Percentiles rank a stretch among this genome's conserved stretches.
Evolutionary conservation across 805 yeast species (phyloP).

Genomic region (Ogataea corticis): DNA sequence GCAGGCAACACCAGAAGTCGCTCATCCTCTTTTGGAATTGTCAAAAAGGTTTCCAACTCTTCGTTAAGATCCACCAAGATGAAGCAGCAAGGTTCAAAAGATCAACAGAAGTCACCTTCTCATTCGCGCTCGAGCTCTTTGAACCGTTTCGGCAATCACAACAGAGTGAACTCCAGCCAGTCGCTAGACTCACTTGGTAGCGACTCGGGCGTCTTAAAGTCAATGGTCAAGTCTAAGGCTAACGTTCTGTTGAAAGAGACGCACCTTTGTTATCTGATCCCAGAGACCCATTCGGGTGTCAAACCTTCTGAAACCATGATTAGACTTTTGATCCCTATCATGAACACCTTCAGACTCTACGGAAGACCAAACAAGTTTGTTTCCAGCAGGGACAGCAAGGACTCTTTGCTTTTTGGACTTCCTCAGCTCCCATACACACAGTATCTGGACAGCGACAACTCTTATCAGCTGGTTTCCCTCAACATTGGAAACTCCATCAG

Average conservation of each 20-base stretch:
- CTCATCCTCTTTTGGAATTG: conserved; percentile 27
- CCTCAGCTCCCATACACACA: conserved; percentile 73
- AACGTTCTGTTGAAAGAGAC: conserved; percentile 27
- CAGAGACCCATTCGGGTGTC: conserved; percentile 72
- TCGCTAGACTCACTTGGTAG: conserved; percentile 29
- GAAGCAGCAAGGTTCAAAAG: conserved; percentile 10
- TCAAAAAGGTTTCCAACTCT: conserved; percentile 30
- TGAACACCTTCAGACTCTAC: conserved; percentile 69
- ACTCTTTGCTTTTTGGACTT: conserved; percentile 65
- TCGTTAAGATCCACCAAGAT: conserved; percentile 25
- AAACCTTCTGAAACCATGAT: conserved; percentile 72
- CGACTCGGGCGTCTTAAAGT: conserved; percentile 14
- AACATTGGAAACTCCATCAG: conserved; percentile 33
- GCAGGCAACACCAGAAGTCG: conserved; percentile 24
- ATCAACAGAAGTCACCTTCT: conserved; percentile 14
- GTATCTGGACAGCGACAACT: conserved; percentile 43
- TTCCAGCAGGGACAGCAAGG: conserved; percentile 54
- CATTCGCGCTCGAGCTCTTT: conserved; percentile 22
- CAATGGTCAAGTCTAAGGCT: conserved; percentile 20
- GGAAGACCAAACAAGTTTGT: conserved; percentile 70
- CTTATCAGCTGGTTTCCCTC: conserved; percentile 33
- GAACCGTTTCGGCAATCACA: conserved; percentile 15
- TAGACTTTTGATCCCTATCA: conserved; percentile 64
- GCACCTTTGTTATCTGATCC: conserved; percentile 46
- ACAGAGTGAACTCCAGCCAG: conserved; percentile 25